Conservation (phyloP, 345 rosid species). For the Rhodamnia argentea region DNA sequence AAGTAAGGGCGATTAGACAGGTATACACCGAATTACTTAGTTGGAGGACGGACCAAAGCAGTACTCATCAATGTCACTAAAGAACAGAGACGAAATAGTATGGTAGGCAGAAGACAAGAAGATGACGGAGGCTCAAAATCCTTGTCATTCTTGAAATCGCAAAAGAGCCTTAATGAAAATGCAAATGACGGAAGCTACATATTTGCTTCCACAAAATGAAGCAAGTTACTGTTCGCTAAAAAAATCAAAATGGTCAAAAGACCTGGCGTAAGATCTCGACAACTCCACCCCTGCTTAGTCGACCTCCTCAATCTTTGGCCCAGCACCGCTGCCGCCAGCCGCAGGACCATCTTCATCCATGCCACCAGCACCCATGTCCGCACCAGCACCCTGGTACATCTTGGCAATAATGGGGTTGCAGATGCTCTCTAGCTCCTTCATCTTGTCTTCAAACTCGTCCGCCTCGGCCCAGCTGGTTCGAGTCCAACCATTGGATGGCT, state of each 20-base stretch:
- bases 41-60: background rate
- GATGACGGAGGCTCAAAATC: background rate
- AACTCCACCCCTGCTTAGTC: constrained; percentile 18
- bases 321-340: constrained; percentile 23
- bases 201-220: background rate
- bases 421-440: background rate
- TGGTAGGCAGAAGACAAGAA: background rate
- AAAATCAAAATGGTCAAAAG: background rate
- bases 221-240: background rate
- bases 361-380: background rate
- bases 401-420: background rate
- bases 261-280: background rate
- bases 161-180: background rate
- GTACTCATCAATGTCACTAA: background rate
- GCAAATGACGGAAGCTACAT: background rate
- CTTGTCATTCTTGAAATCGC: background rate
- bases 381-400: background rate
- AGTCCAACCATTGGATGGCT: background rate
- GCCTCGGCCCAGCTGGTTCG: background rate
- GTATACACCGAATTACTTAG: background rate
- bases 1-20: too few species aligned
- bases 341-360: constrained; percentile 6
- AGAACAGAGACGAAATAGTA: background rate
- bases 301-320: constrained; percentile 61
- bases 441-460: background rate